Base-by-base conservation (phyloP, 805 yeast species). In the Brettanomyces sp. region DNA sequence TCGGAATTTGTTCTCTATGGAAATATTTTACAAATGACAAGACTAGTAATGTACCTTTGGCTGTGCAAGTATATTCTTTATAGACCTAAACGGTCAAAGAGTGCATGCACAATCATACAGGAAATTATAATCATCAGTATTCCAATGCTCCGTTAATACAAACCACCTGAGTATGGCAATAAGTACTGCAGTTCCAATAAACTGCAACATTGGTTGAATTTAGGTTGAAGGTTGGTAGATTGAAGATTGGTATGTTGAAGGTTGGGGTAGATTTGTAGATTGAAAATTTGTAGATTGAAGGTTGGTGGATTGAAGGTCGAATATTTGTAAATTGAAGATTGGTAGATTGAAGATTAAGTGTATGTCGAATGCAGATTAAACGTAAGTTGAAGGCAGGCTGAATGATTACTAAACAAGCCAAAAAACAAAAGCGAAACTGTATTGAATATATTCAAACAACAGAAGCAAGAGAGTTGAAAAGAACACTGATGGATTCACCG, bases 401-500 rank as follows among this genome's bases (percentile, higher is more conserved):
- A 18, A 18, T 18, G 18, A 18, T 18, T 18, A 18, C 18, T 18
- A 7, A 24, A 28, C 25, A 42, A 28, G 43, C 21, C 25, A 22
- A 36, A 36, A 21, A 23, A 42, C 32, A 9, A 33, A 37, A 18
- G 18, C 18, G 40, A 36, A 32, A 43, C 18, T 21, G 25, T 22
- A 39, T 36, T 21, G n/a, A 33, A 28, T 3, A 37, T 5, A 22
- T 11, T 12, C 42, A 64, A 37, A 59, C 60, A 44, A 64, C 56
- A 39, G 78, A 77, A 42, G 90, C 85, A 52, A 89, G 73, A 43
- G 95, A 88, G 65, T 90, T 96, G 63, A 91, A 90, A 56, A 90
- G 70, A 21, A 90, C 95, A 37, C 96, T 86, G 51, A 91, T 90
- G 56, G 95, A 84, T 70, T 91, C 98, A 64, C 99, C 99, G 58